Conservation (phyloP, 176 grass and related monocot genomes). For the Eleusine coracana region DNA sequence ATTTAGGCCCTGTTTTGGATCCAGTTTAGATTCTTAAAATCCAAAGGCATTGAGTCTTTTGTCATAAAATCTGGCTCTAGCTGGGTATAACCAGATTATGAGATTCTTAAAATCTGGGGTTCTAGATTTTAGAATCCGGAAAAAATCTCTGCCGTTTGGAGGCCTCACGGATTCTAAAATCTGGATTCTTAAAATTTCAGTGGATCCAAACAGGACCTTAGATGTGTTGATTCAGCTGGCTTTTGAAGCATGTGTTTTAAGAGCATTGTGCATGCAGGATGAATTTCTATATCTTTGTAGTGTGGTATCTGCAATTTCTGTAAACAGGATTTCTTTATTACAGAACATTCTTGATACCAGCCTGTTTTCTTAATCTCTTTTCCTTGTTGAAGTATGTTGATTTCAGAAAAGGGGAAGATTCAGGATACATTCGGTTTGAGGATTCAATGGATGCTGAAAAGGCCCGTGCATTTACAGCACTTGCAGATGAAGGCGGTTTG, state of each 20-base stretch:
- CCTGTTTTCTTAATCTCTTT: not conserved
- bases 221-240: not conserved
- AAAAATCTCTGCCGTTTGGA: too few species aligned
- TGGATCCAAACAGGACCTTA: too few species aligned
- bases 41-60: too few species aligned
- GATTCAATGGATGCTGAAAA: constrained; percentile 73
- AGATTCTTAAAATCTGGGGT: too few species aligned
- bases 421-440: constrained; percentile 84
- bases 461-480: constrained; percentile 73
- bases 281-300: constrained; percentile 20
- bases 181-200: too few species aligned
- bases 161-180: too few species aligned
- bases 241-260: constrained; percentile 10
- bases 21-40: too few species aligned
- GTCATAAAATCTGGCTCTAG: too few species aligned
- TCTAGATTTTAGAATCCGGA: too few species aligned
- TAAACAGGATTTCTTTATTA: constrained; percentile 26
- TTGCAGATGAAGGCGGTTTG: constrained; percentile 78
- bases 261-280: not conserved
- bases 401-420: constrained; percentile 77
- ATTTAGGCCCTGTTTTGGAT: too few species aligned
- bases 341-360: constrained; percentile 7
- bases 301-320: constrained; percentile 28
- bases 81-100: too few species aligned
- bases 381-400: constrained; percentile 71